Conservation (phyloP, 768 basidiomycete genomes). For the Phanerochaete sordida region DNA sequence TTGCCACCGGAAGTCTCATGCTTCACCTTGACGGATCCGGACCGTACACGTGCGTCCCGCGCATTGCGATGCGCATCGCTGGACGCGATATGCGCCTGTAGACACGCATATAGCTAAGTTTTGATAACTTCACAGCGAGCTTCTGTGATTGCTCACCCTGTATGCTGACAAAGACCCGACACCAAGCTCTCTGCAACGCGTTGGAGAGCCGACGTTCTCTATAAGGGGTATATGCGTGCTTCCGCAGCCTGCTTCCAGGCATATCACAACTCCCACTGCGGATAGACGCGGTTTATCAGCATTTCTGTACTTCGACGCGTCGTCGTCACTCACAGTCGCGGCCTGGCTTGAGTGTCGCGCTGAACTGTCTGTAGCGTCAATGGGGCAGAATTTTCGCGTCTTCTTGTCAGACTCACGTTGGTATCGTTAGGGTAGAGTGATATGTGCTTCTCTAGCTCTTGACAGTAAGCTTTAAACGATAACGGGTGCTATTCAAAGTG, state of each 20-base stretch:
- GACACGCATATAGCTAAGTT: not conserved
- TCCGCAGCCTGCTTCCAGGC: constrained; percentile 46
- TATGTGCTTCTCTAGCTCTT: constrained; percentile 22
- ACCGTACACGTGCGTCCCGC: not conserved
- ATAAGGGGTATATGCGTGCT: constrained; percentile 29
- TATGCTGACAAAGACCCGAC: constrained; percentile 46
- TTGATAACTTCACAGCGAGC: not conserved
- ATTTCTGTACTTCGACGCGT: not conserved
- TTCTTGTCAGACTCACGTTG: constrained; percentile 12
- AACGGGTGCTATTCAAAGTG: constrained; percentile 5
- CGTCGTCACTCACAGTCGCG: constrained; percentile 34
- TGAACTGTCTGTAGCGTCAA: constrained; percentile 30
- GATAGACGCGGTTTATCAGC: not conserved
- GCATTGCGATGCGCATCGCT: constrained; percentile 7
- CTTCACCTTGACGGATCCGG: not conserved
- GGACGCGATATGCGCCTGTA: constrained; percentile 12
- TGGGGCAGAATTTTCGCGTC: not conserved
- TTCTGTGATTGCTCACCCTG: constrained; percentile 32
- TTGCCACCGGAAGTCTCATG: not conserved
- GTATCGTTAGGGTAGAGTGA: constrained; percentile 18
- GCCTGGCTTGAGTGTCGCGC: constrained; percentile 32
- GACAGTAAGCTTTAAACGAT: constrained; percentile 19
- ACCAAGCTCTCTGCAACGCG: constrained; percentile 42
- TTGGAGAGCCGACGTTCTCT: constrained; percentile 24
- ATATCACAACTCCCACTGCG: constrained; percentile 40